phyloP scores from a whole-genome alignment of 305 asterid species.

The Striga hermonthica region DNA sequence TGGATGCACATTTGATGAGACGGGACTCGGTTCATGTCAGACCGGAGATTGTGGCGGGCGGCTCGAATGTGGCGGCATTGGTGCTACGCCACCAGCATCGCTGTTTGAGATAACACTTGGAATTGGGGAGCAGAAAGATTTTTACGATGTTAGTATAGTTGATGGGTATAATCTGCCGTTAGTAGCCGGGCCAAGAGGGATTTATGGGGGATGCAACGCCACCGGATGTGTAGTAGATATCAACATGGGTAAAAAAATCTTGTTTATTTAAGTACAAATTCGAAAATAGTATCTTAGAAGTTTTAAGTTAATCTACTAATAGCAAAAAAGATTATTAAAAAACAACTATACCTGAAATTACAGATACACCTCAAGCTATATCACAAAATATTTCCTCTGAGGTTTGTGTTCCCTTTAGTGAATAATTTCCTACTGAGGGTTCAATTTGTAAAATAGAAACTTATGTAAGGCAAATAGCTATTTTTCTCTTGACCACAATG shows the following conservation, averaged over 20 bases:
- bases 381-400: not conserved
- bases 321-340: not conserved
- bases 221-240: constrained; percentile 68
- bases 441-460: not conserved
- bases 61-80: constrained; percentile 69
- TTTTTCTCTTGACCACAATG: too few relatives aligned
- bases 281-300: too few relatives aligned
- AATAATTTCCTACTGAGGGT: not conserved
- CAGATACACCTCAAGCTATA: not conserved
- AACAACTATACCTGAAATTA: too few relatives aligned
- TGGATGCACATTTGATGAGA: constrained; percentile 58
- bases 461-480: too few relatives aligned
- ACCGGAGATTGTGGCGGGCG: constrained; percentile 84
- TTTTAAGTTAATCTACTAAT: too few relatives aligned
- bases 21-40: constrained; percentile 65
- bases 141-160: constrained; percentile 74
- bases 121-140: constrained; percentile 52
- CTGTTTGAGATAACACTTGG: constrained; percentile 83
- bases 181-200: constrained; percentile 54
- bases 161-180: constrained; percentile 79
- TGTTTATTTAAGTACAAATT: not conserved
- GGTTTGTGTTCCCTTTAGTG: not conserved
- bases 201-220: constrained; percentile 54
- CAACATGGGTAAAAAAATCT: constrained; percentile 53
- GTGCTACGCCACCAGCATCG: constrained; percentile 75